These are phyloP conservation scores for Pholiota adiposa DNA, from an alignment of 1,284 basidiomycete species.

Conservation along the genomic window DNA sequence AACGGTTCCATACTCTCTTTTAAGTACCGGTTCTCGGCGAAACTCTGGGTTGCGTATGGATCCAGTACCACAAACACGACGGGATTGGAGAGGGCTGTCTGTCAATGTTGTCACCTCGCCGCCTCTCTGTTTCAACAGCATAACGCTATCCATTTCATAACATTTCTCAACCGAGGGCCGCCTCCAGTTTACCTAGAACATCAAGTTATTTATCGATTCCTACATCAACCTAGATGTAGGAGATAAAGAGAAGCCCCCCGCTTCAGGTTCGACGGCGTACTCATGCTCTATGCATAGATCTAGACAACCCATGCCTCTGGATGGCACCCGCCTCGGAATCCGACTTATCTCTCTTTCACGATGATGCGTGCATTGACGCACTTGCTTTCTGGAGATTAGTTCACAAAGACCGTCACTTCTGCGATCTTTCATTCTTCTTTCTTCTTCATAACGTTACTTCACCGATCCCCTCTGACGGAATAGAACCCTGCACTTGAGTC, in stretches of 20 bases:
- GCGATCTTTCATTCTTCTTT: neutral
- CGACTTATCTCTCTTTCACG: neutral
- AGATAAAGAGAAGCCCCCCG: neutral
- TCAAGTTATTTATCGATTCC: neutral
- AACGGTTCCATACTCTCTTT: neutral
- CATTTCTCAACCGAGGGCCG: neutral
- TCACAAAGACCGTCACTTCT: too few species aligned
- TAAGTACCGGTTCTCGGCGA: constrained; percentile 10
- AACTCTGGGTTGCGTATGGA: constrained; percentile 5
- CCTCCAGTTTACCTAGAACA: neutral
- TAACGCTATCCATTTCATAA: neutral
- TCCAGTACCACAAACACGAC: neutral
- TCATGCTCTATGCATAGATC: constrained; percentile 1
- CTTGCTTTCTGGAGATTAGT: too few species aligned
- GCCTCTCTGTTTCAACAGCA: neutral
- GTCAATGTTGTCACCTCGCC: neutral
- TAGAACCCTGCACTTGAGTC: neutral
- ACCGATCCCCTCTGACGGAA: neutral
- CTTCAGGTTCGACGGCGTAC: constrained; percentile 6
- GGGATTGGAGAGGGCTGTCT: neutral
- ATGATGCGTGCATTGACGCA: too few species aligned
- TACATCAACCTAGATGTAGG: neutral
- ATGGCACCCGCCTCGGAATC: neutral
- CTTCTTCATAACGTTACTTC: neutral
- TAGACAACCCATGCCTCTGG: neutral